Evolutionary conservation across 2,329 filamentous ascomycete genomes (phyloP).

Genomic region (Alternaria infectoria): DNA sequence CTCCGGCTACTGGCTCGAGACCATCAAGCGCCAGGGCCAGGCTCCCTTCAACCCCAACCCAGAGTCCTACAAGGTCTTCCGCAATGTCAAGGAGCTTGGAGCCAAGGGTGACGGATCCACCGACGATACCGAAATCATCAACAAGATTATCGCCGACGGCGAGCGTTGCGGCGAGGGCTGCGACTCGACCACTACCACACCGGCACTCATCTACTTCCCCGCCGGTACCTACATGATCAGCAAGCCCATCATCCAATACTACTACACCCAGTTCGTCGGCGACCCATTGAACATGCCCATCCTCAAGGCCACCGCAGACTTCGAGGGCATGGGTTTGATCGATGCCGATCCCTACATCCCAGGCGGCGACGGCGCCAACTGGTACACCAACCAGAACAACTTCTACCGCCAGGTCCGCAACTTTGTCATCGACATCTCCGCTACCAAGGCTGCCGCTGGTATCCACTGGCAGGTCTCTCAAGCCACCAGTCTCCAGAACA

Average conservation of each 20-base stretch:
- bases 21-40: constrained; percentile 71
- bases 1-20: constrained; percentile 71
- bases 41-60: constrained; percentile 66
- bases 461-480: constrained; percentile 75
- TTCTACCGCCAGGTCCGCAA: constrained; percentile 64
- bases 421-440: constrained; percentile 57
- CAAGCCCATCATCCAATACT: constrained; percentile 79
- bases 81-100: constrained; percentile 56
- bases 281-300: constrained; percentile 75
- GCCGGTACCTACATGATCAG: constrained; percentile 84
- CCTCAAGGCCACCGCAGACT: constrained; percentile 68
- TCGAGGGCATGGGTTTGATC: constrained; percentile 85
- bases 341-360: constrained; percentile 84
- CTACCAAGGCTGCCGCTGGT: constrained; percentile 51
- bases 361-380: constrained; percentile 60
- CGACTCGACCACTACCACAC: constrained; percentile 81
- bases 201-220: constrained; percentile 91
- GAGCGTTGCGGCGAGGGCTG: constrained; percentile 80
- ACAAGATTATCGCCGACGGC: constrained; percentile 77
- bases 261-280: constrained; percentile 92
- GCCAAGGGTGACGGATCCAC: constrained; percentile 66
- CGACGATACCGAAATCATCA: constrained; percentile 91
- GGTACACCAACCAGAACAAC: constrained; percentile 62
- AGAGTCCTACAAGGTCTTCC: constrained; percentile 66
- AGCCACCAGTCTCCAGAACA: constrained; percentile 68